These are phyloP conservation scores for Alternaria sp. DNA, from an alignment of 2,329 filamentous ascomycete species.

Conservation along the genomic window DNA sequence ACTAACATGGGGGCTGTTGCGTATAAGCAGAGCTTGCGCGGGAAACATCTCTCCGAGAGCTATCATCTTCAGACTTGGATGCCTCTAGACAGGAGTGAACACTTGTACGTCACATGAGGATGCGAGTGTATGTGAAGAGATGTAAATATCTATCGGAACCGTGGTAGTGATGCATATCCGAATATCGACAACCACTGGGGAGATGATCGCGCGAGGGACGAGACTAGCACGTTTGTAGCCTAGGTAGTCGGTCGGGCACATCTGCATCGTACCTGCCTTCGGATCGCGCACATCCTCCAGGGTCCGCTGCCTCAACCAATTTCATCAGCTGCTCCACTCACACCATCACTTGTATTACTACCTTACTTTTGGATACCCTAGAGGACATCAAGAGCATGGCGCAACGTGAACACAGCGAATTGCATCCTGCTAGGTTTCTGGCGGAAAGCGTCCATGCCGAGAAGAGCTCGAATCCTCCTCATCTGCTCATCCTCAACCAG, in stretches of 20 bases:
- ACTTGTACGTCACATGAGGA: neutral
- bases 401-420: constrained; percentile 22
- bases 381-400: constrained; percentile 21
- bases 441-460: constrained; percentile 29
- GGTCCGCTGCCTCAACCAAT: constrained; percentile 5
- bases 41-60: neutral
- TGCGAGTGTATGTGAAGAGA: neutral
- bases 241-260: constrained; percentile 17
- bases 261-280: constrained; percentile 16
- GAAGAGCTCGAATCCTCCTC: constrained; percentile 31
- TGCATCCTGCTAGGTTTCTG: constrained; percentile 43
- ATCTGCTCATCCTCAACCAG: constrained; percentile 58
- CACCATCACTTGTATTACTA: constrained; percentile 5
- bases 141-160: neutral
- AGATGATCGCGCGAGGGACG: neutral
- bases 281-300: neutral
- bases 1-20: constrained; percentile 14
- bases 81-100: neutral
- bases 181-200: neutral
- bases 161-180: neutral
- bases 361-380: neutral
- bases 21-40: constrained; percentile 15
- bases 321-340: constrained; percentile 4
- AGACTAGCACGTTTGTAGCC: constrained; percentile 16
- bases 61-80: neutral